These are phyloP conservation scores for Santalum album DNA, from an alignment of 164 flowering plant genomes.

Conservation along the genomic window DNA sequence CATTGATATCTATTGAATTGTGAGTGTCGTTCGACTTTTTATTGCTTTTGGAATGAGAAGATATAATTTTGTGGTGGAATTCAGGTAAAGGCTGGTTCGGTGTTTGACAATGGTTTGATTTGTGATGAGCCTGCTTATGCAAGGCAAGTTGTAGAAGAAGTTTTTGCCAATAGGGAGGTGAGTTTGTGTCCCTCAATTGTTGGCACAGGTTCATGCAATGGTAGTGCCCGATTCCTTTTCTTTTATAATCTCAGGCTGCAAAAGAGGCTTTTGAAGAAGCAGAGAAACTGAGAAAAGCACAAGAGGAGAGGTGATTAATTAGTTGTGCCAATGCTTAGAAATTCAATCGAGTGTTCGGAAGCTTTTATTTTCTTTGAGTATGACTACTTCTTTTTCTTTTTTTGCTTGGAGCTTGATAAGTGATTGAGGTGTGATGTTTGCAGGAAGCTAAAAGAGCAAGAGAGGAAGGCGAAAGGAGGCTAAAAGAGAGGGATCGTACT, in stretches of 20 bases:
- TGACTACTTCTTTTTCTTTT: no score
- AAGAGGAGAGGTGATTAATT: slow-evolving; percentile 79
- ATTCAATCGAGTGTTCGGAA: no score
- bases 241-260: slow-evolving; percentile 41
- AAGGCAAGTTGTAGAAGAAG: slow-evolving; percentile 48
- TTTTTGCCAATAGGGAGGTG: slow-evolving; percentile 44
- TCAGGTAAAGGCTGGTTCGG: slow-evolving; percentile 76
- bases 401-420: background rate
- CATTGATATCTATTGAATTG: background rate
- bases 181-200: background rate
- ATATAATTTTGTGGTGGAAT: background rate
- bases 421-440: background rate
- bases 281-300: slow-evolving; percentile 64
- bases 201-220: background rate
- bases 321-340: no score
- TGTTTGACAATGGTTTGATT: slow-evolving; percentile 65
- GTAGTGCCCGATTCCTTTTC: background rate
- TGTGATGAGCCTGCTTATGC: slow-evolving; percentile 83
- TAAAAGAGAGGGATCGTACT: slow-evolving; percentile 43
- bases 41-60: background rate
- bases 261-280: slow-evolving; percentile 83
- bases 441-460: slow-evolving; percentile 66
- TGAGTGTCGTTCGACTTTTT: slow-evolving; percentile 1
- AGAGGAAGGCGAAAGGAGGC: slow-evolving; percentile 58
- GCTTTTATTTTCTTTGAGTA: no score